Percentiles rank a stretch among this genome's conserved stretches.
phyloP scores from a whole-genome alignment of 176 grass and related monocot genomes.

The Metroxylon sagu region DNA sequence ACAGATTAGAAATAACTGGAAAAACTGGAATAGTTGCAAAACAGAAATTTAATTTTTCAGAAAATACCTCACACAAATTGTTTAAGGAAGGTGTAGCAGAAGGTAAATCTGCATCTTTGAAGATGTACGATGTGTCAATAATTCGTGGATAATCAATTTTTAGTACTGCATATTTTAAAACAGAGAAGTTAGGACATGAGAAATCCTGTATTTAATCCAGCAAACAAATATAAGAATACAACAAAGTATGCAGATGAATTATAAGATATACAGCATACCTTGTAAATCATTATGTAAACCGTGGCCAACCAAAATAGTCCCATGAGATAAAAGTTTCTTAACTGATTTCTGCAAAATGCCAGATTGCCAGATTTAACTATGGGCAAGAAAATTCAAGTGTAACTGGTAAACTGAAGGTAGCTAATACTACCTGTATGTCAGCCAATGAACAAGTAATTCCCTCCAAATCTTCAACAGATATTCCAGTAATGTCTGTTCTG shows the following conservation, averaged over 20 bases:
- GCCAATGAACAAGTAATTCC: conserved; percentile 56
- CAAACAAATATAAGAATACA: too few species aligned
- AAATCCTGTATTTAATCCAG: too few species aligned
- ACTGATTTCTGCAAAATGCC: conserved; percentile 53
- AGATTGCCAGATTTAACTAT: not conserved
- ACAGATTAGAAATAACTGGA: too few species aligned
- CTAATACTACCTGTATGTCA: conserved; percentile 56
- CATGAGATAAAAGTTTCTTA: conserved; percentile 74
- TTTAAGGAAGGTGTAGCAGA: conserved; percentile 61
- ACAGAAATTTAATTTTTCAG: too few species aligned
- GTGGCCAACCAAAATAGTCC: conserved; percentile 78
- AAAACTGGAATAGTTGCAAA: too few species aligned
- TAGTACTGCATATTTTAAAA: conserved; percentile 36
- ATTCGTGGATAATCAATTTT: conserved; percentile 72
- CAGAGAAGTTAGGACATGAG: not conserved
- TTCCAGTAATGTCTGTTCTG: conserved; percentile 61
- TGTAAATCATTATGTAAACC: conserved; percentile 77
- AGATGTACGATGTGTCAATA: conserved; percentile 84
- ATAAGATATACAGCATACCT: conserved; percentile 37
- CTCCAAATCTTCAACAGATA: conserved; percentile 69
- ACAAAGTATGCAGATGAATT: not conserved
- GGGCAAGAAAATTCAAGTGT: conserved; percentile 1
- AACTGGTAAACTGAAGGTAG: too few species aligned
- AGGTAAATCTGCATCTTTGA: conserved; percentile 65
- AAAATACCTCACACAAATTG: conserved; percentile 72